phyloP scores from a whole-genome alignment of 768 basidiomycete species.

The Symmetrospora coprosmae region DNA sequence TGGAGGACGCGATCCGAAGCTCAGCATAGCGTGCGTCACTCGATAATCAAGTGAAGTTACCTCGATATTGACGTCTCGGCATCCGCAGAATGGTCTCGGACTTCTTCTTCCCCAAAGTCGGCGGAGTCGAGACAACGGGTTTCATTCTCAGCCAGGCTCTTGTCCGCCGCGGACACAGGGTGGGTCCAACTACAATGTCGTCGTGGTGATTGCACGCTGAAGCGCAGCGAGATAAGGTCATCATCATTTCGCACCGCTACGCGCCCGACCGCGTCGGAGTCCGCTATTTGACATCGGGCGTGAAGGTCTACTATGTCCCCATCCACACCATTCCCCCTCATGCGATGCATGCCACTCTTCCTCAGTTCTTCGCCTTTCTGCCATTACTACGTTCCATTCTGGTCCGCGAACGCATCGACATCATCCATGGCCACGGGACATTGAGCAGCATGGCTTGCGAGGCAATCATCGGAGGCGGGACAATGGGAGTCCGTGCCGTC shows the following conservation, averaged over 20 bases:
- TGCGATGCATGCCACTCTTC: constrained; percentile 80
- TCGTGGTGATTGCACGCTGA: background rate
- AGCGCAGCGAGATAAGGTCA: constrained; percentile 48
- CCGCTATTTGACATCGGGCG: constrained; percentile 67
- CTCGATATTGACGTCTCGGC: no score
- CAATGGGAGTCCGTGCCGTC: constrained; percentile 73
- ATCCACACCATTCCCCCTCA: constrained; percentile 53
- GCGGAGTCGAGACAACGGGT: constrained; percentile 93
- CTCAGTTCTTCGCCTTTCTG: constrained; percentile 80
- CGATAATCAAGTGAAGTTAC: no score
- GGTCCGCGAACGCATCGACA: constrained; percentile 64
- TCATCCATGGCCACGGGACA: constrained; percentile 84
- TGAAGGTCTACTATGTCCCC: constrained; percentile 92
- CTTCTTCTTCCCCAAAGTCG: constrained; percentile 86
- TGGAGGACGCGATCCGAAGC: no score
- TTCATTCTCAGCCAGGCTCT: constrained; percentile 79
- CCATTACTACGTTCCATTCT: constrained; percentile 84
- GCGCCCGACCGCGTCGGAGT: constrained; percentile 71
- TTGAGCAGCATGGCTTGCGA: constrained; percentile 84
- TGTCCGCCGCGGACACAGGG: constrained; percentile 70
- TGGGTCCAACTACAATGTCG: no score
- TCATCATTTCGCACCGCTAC: constrained; percentile 87
- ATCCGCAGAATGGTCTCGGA: constrained; percentile 59
- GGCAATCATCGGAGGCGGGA: constrained; percentile 72
- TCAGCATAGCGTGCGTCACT: no score